Conservation (phyloP, 2,329 filamentous ascomycete genomes). For the Fulvia fulva region DNA sequence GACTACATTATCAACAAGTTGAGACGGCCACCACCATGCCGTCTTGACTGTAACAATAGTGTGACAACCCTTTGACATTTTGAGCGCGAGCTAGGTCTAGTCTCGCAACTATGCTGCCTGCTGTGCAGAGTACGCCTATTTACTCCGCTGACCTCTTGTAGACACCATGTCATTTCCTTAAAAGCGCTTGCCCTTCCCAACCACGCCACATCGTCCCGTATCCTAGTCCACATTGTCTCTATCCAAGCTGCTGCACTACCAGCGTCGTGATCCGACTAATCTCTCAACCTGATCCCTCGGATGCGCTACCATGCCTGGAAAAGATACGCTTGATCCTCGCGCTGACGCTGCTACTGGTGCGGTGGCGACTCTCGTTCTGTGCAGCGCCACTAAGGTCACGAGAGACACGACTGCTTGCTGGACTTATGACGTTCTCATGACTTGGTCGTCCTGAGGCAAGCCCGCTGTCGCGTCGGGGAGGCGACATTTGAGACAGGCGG, state of each 20-base stretch:
- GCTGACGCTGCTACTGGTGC: conserved; percentile 11
- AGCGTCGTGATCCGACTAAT: background rate
- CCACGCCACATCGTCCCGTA: background rate
- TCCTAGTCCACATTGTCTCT: background rate
- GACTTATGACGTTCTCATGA: background rate
- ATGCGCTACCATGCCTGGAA: background rate
- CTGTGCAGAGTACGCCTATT: too few relatives aligned
- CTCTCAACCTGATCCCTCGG: background rate
- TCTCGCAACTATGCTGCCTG: too few relatives aligned
- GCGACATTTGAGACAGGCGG: conserved; percentile 6
- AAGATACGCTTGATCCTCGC: conserved; percentile 8
- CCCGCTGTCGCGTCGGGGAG: background rate
- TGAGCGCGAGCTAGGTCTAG: background rate
- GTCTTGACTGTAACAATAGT: conserved; percentile 32
- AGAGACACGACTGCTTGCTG: background rate
- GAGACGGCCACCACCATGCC: conserved; percentile 22
- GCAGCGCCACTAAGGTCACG: background rate
- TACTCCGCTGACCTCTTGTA: background rate
- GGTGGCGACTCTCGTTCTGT: conserved; percentile 12
- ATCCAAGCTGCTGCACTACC: background rate
- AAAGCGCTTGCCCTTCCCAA: background rate
- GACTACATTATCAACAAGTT: conserved; percentile 31
- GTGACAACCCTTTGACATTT: conserved; percentile 16
- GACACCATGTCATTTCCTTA: background rate
- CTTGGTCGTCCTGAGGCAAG: background rate